Conservation (phyloP, 768 basidiomycete species). For the Kwoniella botswanensis region DNA sequence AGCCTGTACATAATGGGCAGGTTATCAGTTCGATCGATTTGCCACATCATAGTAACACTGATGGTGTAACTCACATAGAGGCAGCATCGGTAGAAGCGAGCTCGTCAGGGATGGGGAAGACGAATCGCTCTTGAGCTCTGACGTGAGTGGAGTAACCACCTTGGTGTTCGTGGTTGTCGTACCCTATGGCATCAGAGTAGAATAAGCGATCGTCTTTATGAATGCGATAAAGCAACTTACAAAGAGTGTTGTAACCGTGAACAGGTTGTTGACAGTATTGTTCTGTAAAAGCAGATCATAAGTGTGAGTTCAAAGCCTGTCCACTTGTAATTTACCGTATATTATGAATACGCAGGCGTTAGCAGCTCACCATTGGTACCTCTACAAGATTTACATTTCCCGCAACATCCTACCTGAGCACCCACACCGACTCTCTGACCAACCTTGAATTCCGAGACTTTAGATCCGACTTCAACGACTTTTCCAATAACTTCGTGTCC, state of each 20-base stretch:
- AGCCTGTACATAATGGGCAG: slow-evolving; percentile 52
- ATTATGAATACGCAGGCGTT: too few species aligned
- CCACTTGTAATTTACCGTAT: too few species aligned
- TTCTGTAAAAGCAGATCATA: slow-evolving; percentile 22
- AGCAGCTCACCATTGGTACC: slow-evolving; percentile 60
- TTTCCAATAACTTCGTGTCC: slow-evolving; percentile 58
- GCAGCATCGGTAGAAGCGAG: slow-evolving; percentile 66
- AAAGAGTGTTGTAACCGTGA: slow-evolving; percentile 54
- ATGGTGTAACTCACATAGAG: slow-evolving; percentile 61
- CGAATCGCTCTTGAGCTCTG: slow-evolving; percentile 63
- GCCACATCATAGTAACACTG: not conserved
- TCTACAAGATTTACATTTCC: slow-evolving; percentile 63
- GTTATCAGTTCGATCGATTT: not conserved
- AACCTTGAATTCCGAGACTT: slow-evolving; percentile 57
- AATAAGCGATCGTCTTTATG: not conserved
- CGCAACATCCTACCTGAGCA: slow-evolving; percentile 65
- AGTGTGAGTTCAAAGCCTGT: too few species aligned
- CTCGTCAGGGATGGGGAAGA: slow-evolving; percentile 66
- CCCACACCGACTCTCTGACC: slow-evolving; percentile 68
- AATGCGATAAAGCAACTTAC: slow-evolving; percentile 16
- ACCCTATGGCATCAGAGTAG: slow-evolving; percentile 26
- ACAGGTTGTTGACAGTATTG: slow-evolving; percentile 48
- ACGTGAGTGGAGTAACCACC: slow-evolving; percentile 64
- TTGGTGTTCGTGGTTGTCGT: slow-evolving; percentile 58
- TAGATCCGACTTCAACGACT: slow-evolving; percentile 54